Percentiles rank a stretch among this genome's conserved stretches.
Evolutionary conservation across 164 flowering plant species (phyloP).

Genomic region (Sedum album): DNA sequence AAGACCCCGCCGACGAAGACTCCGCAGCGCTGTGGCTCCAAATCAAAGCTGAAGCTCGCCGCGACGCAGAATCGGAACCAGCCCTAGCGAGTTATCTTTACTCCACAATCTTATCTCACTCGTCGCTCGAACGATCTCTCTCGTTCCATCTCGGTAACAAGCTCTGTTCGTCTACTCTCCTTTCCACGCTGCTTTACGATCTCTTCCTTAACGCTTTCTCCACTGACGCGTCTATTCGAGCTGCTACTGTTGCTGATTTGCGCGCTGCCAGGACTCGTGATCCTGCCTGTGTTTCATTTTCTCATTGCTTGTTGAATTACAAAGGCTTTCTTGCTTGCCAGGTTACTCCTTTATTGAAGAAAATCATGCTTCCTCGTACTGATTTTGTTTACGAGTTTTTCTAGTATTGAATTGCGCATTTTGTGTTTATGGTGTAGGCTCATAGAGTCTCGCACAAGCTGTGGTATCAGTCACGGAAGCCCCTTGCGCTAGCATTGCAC

Average conservation of each 20-base stretch:
- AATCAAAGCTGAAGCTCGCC: constrained; percentile 64
- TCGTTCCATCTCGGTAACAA: constrained; percentile 77
- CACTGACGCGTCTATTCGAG: constrained; percentile 33
- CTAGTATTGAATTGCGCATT: not conserved
- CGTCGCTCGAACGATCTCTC: constrained; percentile 54
- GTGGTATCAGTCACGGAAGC: constrained; percentile 41
- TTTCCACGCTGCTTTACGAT: constrained; percentile 75
- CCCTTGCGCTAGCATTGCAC: constrained; percentile 49
- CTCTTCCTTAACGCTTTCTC: constrained; percentile 68
- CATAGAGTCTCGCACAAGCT: constrained; percentile 53
- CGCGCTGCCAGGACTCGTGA: constrained; percentile 69
- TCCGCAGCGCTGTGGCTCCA: constrained; percentile 52
- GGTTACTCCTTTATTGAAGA: constrained; percentile 17
- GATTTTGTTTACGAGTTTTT: not conserved
- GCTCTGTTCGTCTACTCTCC: constrained; percentile 79
- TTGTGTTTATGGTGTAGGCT: constrained; percentile 22
- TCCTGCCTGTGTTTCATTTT: constrained; percentile 77
- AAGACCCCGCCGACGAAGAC: constrained; percentile 17
- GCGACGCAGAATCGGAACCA: constrained; percentile 76
- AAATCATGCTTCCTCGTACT: not conserved
- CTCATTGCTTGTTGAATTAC: constrained; percentile 82
- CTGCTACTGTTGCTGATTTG: constrained; percentile 72
- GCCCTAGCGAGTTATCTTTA: constrained; percentile 78
- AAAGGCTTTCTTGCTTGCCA: constrained; percentile 80
- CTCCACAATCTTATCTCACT: constrained; percentile 73